These are phyloP conservation scores for Balansia obtecta DNA, from an alignment of 2,329 filamentous ascomycete genomes.

Conservation along the genomic window DNA sequence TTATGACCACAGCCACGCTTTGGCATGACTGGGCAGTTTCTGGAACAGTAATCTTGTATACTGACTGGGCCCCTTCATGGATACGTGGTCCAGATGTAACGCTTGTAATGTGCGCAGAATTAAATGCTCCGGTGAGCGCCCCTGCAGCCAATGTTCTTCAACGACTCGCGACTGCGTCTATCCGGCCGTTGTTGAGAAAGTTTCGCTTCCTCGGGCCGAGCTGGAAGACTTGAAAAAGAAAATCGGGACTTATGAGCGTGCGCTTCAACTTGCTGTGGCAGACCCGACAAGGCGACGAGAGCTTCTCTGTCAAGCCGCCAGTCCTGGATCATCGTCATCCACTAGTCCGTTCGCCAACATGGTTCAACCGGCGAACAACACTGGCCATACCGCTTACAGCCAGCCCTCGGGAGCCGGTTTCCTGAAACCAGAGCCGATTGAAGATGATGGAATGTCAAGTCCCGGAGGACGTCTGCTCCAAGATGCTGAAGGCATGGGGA, in stretches of 20 bases:
- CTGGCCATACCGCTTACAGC: not conserved
- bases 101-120: slow-evolving; percentile 39
- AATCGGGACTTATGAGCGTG: slow-evolving; percentile 27
- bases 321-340: slow-evolving; percentile 12
- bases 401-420: slow-evolving; percentile 2
- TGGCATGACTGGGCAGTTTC: not conserved
- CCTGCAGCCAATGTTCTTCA: slow-evolving; percentile 32
- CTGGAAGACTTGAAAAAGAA: slow-evolving; percentile 27
- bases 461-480: slow-evolving; percentile 29
- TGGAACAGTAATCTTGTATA: not conserved
- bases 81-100: slow-evolving; percentile 29
- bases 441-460: slow-evolving; percentile 14
- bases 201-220: slow-evolving; percentile 28
- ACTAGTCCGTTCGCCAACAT: slow-evolving; percentile 8
- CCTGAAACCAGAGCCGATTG: slow-evolving; percentile 9
- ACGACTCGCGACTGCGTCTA: slow-evolving; percentile 34
- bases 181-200: slow-evolving; percentile 30
- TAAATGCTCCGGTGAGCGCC: slow-evolving; percentile 38
- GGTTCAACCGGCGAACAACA: not conserved
- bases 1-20: not conserved
- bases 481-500: slow-evolving; percentile 30
- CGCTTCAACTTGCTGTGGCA: slow-evolving; percentile 24
- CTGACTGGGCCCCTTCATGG: not conserved
- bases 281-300: slow-evolving; percentile 23
- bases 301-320: slow-evolving; percentile 17